These are phyloP conservation scores for Lepidium aucheri DNA, from an alignment of 345 rosid species.

Conservation along the genomic window DNA sequence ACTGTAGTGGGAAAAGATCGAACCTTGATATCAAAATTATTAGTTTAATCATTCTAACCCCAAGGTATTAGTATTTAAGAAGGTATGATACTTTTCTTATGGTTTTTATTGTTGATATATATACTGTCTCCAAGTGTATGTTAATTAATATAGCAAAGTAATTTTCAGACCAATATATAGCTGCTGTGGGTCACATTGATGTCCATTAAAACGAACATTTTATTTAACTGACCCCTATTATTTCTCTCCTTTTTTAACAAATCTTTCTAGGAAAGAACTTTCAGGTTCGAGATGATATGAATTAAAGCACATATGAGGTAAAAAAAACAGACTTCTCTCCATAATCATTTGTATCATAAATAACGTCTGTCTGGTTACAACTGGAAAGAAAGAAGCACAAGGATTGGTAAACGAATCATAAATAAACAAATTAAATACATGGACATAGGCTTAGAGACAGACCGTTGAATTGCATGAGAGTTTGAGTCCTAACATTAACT, in stretches of 20 bases:
- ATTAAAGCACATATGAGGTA: neutral
- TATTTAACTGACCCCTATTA: neutral
- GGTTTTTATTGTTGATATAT: no score
- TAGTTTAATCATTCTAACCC: no score
- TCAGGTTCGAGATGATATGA: neutral
- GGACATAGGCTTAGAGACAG: neutral
- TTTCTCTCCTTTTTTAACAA: neutral
- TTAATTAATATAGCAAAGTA: no score
- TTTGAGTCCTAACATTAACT: slow-evolving; percentile 22
- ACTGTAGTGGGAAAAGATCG: no score
- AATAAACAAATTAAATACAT: neutral
- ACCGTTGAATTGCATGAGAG: slow-evolving; percentile 23
- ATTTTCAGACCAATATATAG: no score
- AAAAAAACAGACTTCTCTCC: neutral
- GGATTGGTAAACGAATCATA: neutral
- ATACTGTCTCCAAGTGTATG: no score
- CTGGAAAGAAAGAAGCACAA: neutral
- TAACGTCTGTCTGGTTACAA: slow-evolving; percentile 8
- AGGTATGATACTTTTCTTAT: no score
- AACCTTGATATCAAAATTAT: no score
- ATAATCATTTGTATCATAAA: slow-evolving; percentile 16
- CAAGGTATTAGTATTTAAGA: no score
- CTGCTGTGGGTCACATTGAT: neutral
- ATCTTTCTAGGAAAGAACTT: neutral
- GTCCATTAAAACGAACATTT: neutral